Percentiles rank a stretch among this genome's conserved stretches.
These are phyloP conservation scores for Casuarina cunninghamiana DNA, from an alignment of 306 rosid species.

Conservation along the genomic window DNA sequence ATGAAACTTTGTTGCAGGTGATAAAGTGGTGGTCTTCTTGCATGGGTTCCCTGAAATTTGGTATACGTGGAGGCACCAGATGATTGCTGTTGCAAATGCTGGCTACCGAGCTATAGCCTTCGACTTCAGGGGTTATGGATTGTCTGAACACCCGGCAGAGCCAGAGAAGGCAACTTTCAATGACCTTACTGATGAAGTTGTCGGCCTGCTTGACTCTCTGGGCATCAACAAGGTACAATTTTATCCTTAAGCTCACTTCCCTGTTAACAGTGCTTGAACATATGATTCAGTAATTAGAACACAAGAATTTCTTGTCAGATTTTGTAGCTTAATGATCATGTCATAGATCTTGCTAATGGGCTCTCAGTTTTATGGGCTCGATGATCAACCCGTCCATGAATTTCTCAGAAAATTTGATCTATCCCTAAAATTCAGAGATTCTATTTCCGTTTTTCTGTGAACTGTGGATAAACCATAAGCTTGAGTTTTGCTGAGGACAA, in stretches of 20 bases:
- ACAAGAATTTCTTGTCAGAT: not conserved
- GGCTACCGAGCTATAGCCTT: conserved; percentile 69
- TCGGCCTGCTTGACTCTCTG: conserved; percentile 54
- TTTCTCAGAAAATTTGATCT: no score
- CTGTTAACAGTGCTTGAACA: not conserved
- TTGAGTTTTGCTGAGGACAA: no score
- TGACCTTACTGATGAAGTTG: conserved; percentile 48
- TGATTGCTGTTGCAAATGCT: conserved; percentile 61
- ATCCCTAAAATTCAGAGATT: no score
- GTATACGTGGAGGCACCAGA: conserved; percentile 80
- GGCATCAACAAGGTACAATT: conserved; percentile 47
- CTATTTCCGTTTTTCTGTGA: no score
- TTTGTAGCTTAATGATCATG: no score
- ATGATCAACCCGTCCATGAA: no score
- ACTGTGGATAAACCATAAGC: no score
- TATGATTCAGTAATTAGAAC: not conserved
- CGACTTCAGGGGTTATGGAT: conserved; percentile 81
- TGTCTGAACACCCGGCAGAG: conserved; percentile 57
- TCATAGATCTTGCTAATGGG: no score
- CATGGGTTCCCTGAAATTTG: conserved; percentile 86
- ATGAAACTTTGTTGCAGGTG: conserved; percentile 34
- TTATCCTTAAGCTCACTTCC: not conserved
- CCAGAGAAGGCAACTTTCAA: conserved; percentile 47
- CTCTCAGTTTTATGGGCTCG: no score
- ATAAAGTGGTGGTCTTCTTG: conserved; percentile 63